Evolutionary conservation across 805 yeast species (phyloP).

Genomic region (Kodamaea leandrae): DNA sequence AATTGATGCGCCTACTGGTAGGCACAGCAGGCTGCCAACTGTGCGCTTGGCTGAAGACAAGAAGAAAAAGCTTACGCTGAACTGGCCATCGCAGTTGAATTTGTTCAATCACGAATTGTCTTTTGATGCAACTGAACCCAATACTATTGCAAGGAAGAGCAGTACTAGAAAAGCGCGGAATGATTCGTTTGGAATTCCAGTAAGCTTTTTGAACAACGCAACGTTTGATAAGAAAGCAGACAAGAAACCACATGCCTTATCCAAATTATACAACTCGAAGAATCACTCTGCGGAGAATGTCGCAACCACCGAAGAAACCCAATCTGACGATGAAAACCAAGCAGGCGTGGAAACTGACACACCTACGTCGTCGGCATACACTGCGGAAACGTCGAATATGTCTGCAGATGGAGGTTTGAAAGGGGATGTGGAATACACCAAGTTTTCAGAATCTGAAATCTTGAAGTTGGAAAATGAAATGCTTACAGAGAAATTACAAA

Average conservation of each 20-base stretch:
- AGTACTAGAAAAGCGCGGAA: slow-evolving; percentile 34
- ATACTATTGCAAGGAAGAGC: slow-evolving; percentile 31
- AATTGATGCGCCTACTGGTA: neutral
- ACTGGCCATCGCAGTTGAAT: slow-evolving; percentile 56
- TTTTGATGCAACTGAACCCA: slow-evolving; percentile 26
- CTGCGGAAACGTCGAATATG: neutral
- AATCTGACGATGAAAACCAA: slow-evolving; percentile 1
- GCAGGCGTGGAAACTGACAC: slow-evolving; percentile 2
- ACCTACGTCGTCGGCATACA: neutral
- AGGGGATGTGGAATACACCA: slow-evolving; percentile 14
- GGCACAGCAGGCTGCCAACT: slow-evolving; percentile 6
- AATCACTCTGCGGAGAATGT: slow-evolving; percentile 2
- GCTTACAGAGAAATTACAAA: slow-evolving; percentile 33
- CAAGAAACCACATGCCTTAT: slow-evolving; percentile 11
- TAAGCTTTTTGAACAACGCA: slow-evolving; percentile 11
- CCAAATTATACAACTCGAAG: slow-evolving; percentile 9
- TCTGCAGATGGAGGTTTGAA: neutral
- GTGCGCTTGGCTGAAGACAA: slow-evolving; percentile 3
- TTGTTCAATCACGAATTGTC: slow-evolving; percentile 40
- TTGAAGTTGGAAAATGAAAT: slow-evolving; percentile 45
- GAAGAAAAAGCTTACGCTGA: slow-evolving; percentile 12
- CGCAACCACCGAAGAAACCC: neutral
- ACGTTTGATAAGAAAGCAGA: slow-evolving; percentile 7
- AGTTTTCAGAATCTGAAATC: slow-evolving; percentile 42
- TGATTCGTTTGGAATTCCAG: slow-evolving; percentile 29